Evolutionary conservation across 2,329 filamentous ascomycete species (phyloP).

Genomic region (Aspergillus quadrilineatus): DNA sequence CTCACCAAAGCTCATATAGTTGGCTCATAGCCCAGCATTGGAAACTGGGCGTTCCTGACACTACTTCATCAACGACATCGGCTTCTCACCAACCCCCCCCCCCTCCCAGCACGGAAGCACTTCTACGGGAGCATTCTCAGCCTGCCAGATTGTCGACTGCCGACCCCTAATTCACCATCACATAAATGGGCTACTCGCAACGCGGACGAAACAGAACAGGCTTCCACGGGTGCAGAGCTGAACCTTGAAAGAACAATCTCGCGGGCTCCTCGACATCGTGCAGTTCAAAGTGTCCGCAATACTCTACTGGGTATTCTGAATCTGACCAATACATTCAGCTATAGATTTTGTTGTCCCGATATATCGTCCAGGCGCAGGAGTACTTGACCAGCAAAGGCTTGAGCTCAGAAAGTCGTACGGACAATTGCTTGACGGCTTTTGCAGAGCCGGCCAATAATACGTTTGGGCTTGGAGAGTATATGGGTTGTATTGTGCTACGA

Average conservation of each 20-base stretch:
- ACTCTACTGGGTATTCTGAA: neutral
- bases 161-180: neutral
- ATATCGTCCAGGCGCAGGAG: slow-evolving; percentile 9
- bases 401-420: slow-evolving; percentile 2
- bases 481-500: slow-evolving; percentile 3
- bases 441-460: slow-evolving; percentile 4
- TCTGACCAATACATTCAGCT: slow-evolving; percentile 6
- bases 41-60: too few species aligned
- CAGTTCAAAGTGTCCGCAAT: slow-evolving; percentile 7
- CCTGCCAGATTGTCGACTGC: slow-evolving; percentile 8
- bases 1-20: too few species aligned
- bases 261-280: slow-evolving; percentile 9
- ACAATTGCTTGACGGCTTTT: neutral
- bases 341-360: slow-evolving; percentile 3
- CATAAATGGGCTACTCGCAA: slow-evolving; percentile 6
- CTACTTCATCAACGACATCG: slow-evolving; percentile 10
- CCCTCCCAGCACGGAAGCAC: neutral
- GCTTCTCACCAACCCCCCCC: slow-evolving; percentile 8
- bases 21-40: too few species aligned
- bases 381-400: slow-evolving; percentile 4
- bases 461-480: slow-evolving; percentile 9
- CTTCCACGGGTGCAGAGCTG: slow-evolving; percentile 4
- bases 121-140: slow-evolving; percentile 9
- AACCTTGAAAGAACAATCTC: slow-evolving; percentile 10
- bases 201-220: slow-evolving; percentile 9